Percentiles rank a stretch among this genome's conserved stretches.
These are phyloP conservation scores for Collybia mongolica DNA, from an alignment of 768 basidiomycete genomes.

Conservation along the genomic window DNA sequence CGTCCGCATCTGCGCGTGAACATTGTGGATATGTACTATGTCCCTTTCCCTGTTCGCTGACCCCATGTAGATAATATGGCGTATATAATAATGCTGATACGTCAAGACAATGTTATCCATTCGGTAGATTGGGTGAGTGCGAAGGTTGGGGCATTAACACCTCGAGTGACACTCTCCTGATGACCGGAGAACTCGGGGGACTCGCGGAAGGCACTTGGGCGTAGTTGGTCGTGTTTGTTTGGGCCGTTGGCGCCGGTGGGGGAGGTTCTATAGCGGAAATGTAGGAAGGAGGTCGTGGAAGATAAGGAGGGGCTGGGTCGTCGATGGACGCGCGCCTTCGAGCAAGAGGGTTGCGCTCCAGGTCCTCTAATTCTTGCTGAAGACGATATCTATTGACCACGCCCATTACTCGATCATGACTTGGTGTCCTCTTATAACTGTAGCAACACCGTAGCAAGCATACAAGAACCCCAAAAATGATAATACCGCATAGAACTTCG, in stretches of 20 bases:
- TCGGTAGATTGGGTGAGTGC: constrained; percentile 5
- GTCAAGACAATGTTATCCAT: constrained; percentile 1
- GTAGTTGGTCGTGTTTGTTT: constrained; percentile 8
- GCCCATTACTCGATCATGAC: constrained; percentile 41
- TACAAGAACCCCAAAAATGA: constrained; percentile 31
- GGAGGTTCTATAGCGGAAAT: constrained; percentile 10
- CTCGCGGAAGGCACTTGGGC: constrained; percentile 10
- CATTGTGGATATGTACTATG: too few species aligned
- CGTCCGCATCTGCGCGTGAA: too few species aligned
- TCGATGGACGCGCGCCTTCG: constrained; percentile 25
- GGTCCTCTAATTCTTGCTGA: constrained; percentile 49
- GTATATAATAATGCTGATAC: not conserved
- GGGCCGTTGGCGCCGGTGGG: not conserved
- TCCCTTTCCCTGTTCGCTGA: not conserved
- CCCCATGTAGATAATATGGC: not conserved
- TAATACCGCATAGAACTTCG: constrained; percentile 42
- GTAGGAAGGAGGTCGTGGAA: constrained; percentile 50
- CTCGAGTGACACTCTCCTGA: not conserved
- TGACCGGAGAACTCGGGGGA: constrained; percentile 12
- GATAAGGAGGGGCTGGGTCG: constrained; percentile 53
- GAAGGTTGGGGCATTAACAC: not conserved
- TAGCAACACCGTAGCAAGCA: constrained; percentile 39
- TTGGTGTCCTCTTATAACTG: constrained; percentile 43
- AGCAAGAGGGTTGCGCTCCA: constrained; percentile 34
- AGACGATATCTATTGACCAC: constrained; percentile 43